A percentile compares a stretch with the other conserved stretches of the same genome.
Conservation (phyloP, 1,284 basidiomycete genomes). For the Cryptococcus hybrid region DNA sequence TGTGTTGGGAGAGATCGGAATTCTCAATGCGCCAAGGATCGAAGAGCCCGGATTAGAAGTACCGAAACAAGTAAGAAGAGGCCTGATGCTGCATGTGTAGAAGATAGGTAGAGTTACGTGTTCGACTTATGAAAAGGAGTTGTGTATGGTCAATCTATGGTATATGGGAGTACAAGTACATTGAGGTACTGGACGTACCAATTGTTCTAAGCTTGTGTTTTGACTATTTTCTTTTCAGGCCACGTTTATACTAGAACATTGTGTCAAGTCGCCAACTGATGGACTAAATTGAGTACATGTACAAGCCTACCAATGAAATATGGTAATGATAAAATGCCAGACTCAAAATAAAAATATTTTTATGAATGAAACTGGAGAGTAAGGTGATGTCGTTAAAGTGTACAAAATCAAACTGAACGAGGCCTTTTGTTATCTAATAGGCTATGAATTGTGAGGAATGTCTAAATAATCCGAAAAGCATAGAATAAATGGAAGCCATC, state of each 20-base stretch:
- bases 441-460: not conserved
- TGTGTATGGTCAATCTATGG: no score
- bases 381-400: not conserved
- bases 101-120: no score
- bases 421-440: not conserved
- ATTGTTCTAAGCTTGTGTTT: no score
- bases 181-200: no score
- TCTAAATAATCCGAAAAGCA: not conserved
- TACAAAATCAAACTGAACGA: not conserved
- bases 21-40: conserved; percentile 24
- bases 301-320: no score
- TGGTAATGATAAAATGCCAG: not conserved
- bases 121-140: no score
- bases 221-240: no score
- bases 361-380: not conserved
- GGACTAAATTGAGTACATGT: no score
- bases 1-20: conserved; percentile 20
- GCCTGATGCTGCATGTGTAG: conserved; percentile 7
- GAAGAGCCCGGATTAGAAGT: conserved; percentile 21
- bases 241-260: no score
- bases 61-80: conserved; percentile 16
- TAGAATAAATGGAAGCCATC: not conserved
- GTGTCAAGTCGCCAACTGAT: no score
- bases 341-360: not conserved
- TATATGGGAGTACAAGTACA: no score